phyloP scores from a whole-genome alignment of 2,329 filamentous ascomycete species.

The Colletotrichum kahawae region DNA sequence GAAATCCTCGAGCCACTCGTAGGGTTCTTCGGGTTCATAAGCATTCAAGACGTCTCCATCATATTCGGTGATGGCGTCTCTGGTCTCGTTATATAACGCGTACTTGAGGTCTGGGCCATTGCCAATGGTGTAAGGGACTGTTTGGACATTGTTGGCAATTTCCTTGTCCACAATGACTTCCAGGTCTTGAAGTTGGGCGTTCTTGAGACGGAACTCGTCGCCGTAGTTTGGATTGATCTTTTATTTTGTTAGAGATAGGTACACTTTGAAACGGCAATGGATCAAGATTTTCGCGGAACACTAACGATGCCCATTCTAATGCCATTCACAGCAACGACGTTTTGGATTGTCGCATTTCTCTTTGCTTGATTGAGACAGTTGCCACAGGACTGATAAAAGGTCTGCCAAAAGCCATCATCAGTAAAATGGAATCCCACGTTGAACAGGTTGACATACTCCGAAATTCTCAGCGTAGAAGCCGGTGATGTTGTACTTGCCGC shows the following conservation, averaged over 20 bases:
- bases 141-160: conserved; percentile 33
- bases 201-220: conserved; percentile 32
- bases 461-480: conserved; percentile 33
- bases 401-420: background rate
- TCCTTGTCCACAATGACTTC: conserved; percentile 30
- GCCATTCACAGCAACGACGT: conserved; percentile 30
- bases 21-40: conserved; percentile 45
- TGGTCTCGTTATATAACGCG: conserved; percentile 30
- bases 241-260: background rate
- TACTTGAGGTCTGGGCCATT: conserved; percentile 32
- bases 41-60: conserved; percentile 25
- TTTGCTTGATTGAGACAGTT: conserved; percentile 32
- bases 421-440: background rate
- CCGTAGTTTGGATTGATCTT: conserved; percentile 35
- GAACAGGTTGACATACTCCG: conserved; percentile 5
- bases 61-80: conserved; percentile 30
- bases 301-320: conserved; percentile 29
- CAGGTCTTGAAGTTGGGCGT: conserved; percentile 29
- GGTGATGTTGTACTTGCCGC: conserved; percentile 35
- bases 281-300: background rate
- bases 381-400: conserved; percentile 33
- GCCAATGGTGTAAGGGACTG: conserved; percentile 28
- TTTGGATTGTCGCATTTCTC: conserved; percentile 30
- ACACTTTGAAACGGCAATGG: fast-evolving
- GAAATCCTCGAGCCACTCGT: conserved; percentile 59